Evolutionary conservation across 805 yeast species (phyloP), one percentile per base, ranked within the genome.

Genomic region (Sugiyamaella lignohabitans): DNA sequence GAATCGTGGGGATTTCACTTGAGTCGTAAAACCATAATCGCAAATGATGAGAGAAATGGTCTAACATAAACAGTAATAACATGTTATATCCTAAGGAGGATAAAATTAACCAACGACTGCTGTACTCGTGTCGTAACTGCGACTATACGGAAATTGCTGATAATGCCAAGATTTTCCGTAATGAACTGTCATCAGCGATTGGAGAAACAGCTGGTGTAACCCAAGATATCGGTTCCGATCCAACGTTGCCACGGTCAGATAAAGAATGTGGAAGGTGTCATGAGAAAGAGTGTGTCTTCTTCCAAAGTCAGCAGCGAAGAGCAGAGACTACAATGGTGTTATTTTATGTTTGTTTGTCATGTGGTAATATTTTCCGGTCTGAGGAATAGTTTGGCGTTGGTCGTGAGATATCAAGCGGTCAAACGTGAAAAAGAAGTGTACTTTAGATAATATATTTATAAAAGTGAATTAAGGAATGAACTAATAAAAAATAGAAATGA

Each of bases 71-170:
- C n/a, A 59, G 94, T 78, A 93, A 93, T 76, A 93, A 93, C 65
- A 93, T 93, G 98, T 76, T 93, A 69, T 93, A 93, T 65, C 98
- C 98, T 18, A 80, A 87, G 56, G 98, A 93, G 71, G 98, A 93
- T 64, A 86, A 84, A 61, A 87, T 82, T 49, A 67, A 75, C 55
- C 79, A 78, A 62, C 66, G 87, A 54, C 70, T 93, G 52, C 71
- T 91, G 49, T 93, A 86, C 64, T 89, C 94, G 49, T 93, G 98
- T 69, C 80, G 98, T 61, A 89, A 91, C 61, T 93, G 98, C 63
- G 79, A 87, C 43, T 91, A 91, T 66, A 86, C 94, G 3, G 98
- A 93, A 66, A 76, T 84, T 52, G 96, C 98, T 0, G 88, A 82
- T 47, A 78, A 84, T 56, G 82, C 96, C 27, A 78, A 84, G 62